Evolutionary conservation across 306 rosid species (phyloP), one percentile per base, ranked within the genome.

Genomic region (Gleditsia sinensis): DNA sequence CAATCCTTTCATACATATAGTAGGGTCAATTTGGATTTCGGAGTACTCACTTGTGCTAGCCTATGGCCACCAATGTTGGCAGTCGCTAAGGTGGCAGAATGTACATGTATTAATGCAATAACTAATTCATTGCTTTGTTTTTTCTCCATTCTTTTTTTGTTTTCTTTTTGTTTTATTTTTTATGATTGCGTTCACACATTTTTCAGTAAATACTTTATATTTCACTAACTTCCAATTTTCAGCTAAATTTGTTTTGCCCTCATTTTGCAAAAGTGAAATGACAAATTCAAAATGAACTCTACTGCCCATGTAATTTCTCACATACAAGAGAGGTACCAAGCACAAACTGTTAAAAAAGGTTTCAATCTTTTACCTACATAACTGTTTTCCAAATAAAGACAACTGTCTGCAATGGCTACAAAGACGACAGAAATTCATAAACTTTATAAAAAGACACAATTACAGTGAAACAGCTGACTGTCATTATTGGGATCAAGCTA

Each of bases 391-490:
- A 23, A 62, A 42, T 17, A 27, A 34, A 42, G 65, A n/a, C 56
- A 62, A 69, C 62, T 68, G 23, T 27, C 21, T 54, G n/a, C 37
- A 54, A 74, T 21, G 33, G 46, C 70, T 50, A 27, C 50, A 43
- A 3, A 32, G 36, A 65, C 20, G 19, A 74, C 23, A 57, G 33
- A 78, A 73, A 70, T 28, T 50, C 43, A 74, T 19, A 3, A 37
- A 16, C 23, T 23, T 57, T 25, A 65, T 51, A 30, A 64, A 36
- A 64, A 69, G 28, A 83, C 39, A 48, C 55, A 69, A 74, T 61
- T 48, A 60, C 25, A 51, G 32, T 58, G 43, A 75, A 70, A 78
- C 67, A 69, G n/a, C 62, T 32, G 61, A 72, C 45, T 57, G 9
- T 34, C 42, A 36, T 43, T 46, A 71, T 17, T 23, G 6, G 34